Base-by-base conservation (phyloP, 148 eudicot genomes). In the Rhododendron mucronatum region DNA sequence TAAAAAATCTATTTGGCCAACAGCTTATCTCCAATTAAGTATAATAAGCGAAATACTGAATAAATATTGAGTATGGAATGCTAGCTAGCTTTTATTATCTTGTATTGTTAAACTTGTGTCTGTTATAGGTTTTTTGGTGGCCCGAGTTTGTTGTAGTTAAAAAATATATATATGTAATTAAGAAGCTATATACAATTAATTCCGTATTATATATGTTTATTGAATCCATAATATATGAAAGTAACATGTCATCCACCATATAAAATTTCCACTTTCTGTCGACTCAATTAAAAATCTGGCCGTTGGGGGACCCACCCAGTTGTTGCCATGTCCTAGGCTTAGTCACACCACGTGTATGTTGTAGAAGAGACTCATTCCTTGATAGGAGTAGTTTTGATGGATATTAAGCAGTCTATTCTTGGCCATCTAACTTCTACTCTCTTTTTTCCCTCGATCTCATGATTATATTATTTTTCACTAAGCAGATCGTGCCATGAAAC, bases 211-310 rank as follows among this genome's bases (percentile, higher is more conserved):
- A 47, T 80, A 21, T 80, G 18, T 12, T 16, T 14, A 81, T 0
- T 81, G 7, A 30, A 30, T 51, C 8, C 44, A 0, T 75, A 80
- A 59, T 21, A 71, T 37, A 37, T 37, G 88, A 86, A 73, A 82
- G 85, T 5, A 53, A 75, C 88, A 82, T 82, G 88, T 75, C 75
- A 86, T 53, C 88, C 85, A 82, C 85, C 85, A 41, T 41, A 44
- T 55, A 74, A 48, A 26, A 86, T 86, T 82, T 86, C 69, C 81
- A 65, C 18, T 26, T 69, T 41, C 73, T 30, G 81, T 81, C 84
- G 1, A 33, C 35, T 73, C 84, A 35, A 86, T 71, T 67, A 44
- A 71, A 71, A 82, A 47, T 18, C 35, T 75, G 13, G 48, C 28
- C 59, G 3, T 16, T 35, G 7, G 82, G 81, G 12, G 73, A 15